Conservation (phyloP, 2,329 filamentous ascomycete genomes). For the Verticillium nubilum region DNA sequence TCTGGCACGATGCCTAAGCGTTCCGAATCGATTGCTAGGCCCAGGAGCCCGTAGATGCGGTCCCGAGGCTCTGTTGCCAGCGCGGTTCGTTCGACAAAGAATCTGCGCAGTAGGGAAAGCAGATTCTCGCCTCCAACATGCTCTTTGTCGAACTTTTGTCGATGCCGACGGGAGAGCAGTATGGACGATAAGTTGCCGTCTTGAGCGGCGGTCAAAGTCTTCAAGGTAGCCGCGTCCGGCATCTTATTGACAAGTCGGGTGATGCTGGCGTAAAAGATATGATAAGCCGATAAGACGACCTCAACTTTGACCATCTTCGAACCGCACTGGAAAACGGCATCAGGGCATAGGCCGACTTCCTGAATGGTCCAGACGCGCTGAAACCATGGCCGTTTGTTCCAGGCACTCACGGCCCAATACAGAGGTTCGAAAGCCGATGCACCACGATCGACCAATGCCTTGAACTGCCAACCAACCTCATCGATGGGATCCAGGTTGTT, state of each 20-base stretch:
- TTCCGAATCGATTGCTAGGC: constrained; percentile 9
- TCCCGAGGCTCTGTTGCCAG: constrained; percentile 14
- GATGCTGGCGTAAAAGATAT: constrained; percentile 11
- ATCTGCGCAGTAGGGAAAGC: constrained; percentile 12
- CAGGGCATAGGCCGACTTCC: constrained; percentile 19
- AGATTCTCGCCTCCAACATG: constrained; percentile 12
- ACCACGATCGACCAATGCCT: neutral
- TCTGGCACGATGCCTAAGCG: constrained; percentile 4
- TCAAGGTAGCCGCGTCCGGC: neutral
- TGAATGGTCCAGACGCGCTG: constrained; percentile 22
- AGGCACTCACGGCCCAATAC: neutral
- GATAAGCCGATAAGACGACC: constrained; percentile 15
- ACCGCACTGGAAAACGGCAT: constrained; percentile 21
- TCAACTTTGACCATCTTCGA: constrained; percentile 17
- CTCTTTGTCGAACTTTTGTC: constrained; percentile 8
- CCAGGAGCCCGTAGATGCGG: constrained; percentile 18
- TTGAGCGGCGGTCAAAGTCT: neutral
- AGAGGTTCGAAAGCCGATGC: neutral
- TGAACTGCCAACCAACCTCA: constrained; percentile 15
- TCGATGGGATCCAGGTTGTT: constrained; percentile 1
- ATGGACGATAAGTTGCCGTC: neutral
- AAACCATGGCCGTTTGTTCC: constrained; percentile 17
- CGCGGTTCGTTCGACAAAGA: constrained; percentile 9
- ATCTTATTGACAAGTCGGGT: neutral
- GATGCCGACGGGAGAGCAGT: neutral